Conservation (phyloP, 768 basidiomycete genomes). For the Tylopilus plumbeoviolaceoides region DNA sequence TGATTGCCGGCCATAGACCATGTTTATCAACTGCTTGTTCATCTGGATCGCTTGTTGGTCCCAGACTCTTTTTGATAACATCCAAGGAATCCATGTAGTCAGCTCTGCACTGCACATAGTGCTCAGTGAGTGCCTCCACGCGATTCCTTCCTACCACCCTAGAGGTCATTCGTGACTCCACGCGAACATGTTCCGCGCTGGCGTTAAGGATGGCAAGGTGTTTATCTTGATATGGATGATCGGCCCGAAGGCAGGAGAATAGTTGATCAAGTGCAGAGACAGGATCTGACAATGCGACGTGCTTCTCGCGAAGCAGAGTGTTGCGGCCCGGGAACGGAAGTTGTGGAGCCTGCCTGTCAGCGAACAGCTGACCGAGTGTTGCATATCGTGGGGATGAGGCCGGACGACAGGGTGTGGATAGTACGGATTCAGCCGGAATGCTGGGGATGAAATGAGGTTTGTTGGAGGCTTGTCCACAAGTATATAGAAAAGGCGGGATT, state of each 20-base stretch:
- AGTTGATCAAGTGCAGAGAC: neutral
- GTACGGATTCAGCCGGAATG: neutral
- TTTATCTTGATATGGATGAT: neutral
- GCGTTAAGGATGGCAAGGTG: neutral
- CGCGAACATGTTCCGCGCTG: neutral
- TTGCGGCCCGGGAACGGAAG: neutral
- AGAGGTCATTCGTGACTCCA: neutral
- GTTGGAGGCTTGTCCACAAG: neutral
- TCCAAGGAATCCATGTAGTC: neutral
- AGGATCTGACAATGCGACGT: neutral
- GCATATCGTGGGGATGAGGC: neutral
- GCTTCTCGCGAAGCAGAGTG: neutral
- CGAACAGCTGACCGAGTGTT: neutral
- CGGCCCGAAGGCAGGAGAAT: neutral
- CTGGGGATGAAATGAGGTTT: neutral
- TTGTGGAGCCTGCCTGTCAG: neutral
- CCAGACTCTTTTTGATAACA: neutral
- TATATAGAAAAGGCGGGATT: neutral
- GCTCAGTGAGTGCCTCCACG: neutral
- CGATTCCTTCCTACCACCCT: neutral
- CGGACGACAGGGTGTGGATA: neutral
- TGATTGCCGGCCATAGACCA: neutral
- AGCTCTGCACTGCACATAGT: neutral
- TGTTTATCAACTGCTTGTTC: neutral
- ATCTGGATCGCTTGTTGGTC: neutral